These are phyloP conservation scores for Comarum palustre DNA, from an alignment of 306 rosid species.

Conservation along the genomic window DNA sequence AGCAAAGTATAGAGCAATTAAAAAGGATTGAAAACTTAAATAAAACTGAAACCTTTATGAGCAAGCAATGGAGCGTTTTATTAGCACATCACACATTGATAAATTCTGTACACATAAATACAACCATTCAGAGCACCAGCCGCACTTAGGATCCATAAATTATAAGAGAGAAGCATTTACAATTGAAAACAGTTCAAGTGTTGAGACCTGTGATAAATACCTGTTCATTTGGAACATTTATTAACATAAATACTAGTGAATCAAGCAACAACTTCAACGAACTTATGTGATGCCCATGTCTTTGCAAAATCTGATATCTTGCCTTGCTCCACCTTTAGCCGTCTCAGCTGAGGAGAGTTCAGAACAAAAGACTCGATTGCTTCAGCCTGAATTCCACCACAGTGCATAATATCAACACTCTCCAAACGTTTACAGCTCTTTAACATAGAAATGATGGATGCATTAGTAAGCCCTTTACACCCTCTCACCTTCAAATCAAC, in stretches of 20 bases:
- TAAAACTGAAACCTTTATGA: neutral
- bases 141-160: conserved; percentile 7
- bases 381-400: conserved; percentile 50
- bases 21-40: neutral
- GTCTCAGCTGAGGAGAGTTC: conserved; percentile 48
- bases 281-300: conserved; percentile 47
- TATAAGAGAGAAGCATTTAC: conserved; percentile 24
- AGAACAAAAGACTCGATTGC: conserved; percentile 50
- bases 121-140: conserved; percentile 16
- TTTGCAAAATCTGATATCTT: conserved; percentile 60
- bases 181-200: conserved; percentile 5
- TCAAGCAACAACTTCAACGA: conserved; percentile 47
- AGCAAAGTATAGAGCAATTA: neutral
- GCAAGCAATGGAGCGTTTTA: conserved; percentile 3
- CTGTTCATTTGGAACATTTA: conserved; percentile 31
- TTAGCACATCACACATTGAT: conserved; percentile 7
- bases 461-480: conserved; percentile 50
- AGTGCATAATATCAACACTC: conserved; percentile 57
- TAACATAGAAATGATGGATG: conserved; percentile 38
- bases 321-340: conserved; percentile 55
- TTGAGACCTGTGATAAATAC: conserved; percentile 17
- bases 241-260: conserved; percentile 11
- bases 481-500: conserved; percentile 67
- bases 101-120: conserved; percentile 16
- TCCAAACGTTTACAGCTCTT: conserved; percentile 61